Conservation (phyloP, 768 basidiomycete species). For the Nevesoporus exiguus region DNA sequence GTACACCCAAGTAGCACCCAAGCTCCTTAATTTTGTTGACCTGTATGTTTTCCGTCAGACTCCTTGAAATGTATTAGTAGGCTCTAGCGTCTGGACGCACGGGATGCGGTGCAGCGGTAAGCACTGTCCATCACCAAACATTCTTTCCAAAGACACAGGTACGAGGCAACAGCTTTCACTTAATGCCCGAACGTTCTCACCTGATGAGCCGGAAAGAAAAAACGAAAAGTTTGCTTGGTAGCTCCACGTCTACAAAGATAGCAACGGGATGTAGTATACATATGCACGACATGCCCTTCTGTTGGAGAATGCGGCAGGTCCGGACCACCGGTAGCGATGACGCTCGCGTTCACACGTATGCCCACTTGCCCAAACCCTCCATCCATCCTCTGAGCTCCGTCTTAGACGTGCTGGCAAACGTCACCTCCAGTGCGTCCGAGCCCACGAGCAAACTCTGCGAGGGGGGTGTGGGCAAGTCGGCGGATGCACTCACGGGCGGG, state of each 20-base stretch:
- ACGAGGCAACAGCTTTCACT: too few relatives aligned
- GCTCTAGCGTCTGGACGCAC: not conserved
- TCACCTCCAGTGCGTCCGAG: slow-evolving; percentile 12
- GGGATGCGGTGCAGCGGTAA: not conserved
- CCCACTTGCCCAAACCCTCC: slow-evolving; percentile 36
- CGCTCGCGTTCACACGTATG: slow-evolving; percentile 31
- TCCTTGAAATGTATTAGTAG: slow-evolving; percentile 13
- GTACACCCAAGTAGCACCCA: not conserved
- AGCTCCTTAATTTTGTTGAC: slow-evolving; percentile 2
- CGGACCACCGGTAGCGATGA: not conserved
- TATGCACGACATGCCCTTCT: not conserved
- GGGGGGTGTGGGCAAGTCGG: slow-evolving; percentile 29
- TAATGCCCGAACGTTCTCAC: not conserved
- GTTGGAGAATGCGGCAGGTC: not conserved
- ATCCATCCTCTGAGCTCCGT: slow-evolving; percentile 36
- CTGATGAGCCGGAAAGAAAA: not conserved
- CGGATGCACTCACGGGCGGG: slow-evolving; percentile 34
- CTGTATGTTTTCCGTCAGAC: not conserved
- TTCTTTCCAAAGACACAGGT: not conserved
- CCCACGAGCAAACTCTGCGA: too few relatives aligned
- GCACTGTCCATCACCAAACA: not conserved
- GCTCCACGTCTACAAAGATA: not conserved
- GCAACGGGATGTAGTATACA: slow-evolving; percentile 8
- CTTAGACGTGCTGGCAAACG: slow-evolving; percentile 27
- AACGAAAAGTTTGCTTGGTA: not conserved